These are phyloP conservation scores for Orbilia blumenaviensis DNA, from an alignment of 2,329 filamentous ascomycete species.

Conservation along the genomic window DNA sequence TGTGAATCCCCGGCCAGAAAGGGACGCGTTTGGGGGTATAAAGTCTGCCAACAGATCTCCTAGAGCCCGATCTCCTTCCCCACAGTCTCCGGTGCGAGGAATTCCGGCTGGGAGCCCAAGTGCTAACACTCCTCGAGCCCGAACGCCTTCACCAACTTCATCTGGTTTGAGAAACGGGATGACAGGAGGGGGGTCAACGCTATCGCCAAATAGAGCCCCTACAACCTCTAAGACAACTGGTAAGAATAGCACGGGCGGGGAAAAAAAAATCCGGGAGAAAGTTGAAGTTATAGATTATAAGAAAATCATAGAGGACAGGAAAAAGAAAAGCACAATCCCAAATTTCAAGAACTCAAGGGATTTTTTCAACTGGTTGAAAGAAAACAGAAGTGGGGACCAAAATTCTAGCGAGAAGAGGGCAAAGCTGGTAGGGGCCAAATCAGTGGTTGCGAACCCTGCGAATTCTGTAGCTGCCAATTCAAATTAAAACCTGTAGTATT, in stretches of 20 bases:
- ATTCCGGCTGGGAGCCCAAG: neutral
- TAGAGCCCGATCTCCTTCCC: neutral
- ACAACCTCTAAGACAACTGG: neutral
- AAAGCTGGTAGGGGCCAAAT: neutral
- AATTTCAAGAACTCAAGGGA: constrained; percentile 19
- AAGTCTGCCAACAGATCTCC: neutral
- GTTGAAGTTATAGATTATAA: neutral
- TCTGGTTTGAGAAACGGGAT: neutral
- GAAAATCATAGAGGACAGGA: constrained; percentile 5
- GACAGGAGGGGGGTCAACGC: neutral
- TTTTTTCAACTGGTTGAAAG: constrained; percentile 7
- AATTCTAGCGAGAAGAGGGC: neutral
- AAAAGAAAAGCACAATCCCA: constrained; percentile 2
- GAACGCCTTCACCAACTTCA: neutral
- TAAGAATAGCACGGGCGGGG: neutral
- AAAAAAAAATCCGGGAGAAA: neutral
- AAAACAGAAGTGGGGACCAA: neutral
- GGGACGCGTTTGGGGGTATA: neutral
- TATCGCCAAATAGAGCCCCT: neutral
- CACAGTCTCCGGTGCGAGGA: neutral
- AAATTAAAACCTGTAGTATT: no score
- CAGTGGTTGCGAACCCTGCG: neutral
- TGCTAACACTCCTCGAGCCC: neutral
- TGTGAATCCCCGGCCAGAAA: neutral
- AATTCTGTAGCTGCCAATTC: no score